Percentiles rank a stretch among this genome's conserved stretches.
Evolutionary conservation across 2,329 filamentous ascomycete genomes (phyloP).

Genomic region (Penicillium sp.): DNA sequence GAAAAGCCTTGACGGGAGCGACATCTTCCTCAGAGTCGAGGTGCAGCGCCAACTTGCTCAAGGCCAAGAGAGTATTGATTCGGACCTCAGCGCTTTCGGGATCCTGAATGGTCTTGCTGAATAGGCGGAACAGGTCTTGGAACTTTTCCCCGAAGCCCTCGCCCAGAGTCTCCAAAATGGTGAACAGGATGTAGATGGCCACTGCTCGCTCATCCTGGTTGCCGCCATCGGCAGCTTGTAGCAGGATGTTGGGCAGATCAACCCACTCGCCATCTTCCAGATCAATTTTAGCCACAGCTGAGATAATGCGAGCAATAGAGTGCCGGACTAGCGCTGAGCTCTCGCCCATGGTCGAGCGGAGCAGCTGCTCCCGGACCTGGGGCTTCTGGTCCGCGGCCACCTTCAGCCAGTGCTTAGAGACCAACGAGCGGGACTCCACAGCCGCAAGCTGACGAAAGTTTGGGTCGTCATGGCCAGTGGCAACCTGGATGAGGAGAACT

Average conservation of each 20-base stretch:
- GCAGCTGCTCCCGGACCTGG: constrained; percentile 71
- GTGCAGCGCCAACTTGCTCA: constrained; percentile 81
- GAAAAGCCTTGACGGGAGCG: constrained; percentile 66
- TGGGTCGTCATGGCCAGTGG: constrained; percentile 66
- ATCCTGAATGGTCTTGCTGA: constrained; percentile 81
- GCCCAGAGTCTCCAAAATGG: constrained; percentile 80
- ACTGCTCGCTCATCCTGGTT: constrained; percentile 79
- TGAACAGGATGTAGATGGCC: constrained; percentile 87
- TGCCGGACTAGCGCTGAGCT: constrained; percentile 70
- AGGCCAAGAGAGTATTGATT: constrained; percentile 86
- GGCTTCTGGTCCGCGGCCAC: constrained; percentile 70
- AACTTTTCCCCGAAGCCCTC: constrained; percentile 78
- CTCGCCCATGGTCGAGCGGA: constrained; percentile 78
- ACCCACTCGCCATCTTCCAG: constrained; percentile 80
- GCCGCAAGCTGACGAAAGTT: constrained; percentile 83
- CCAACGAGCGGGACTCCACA: constrained; percentile 78
- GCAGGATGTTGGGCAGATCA: constrained; percentile 71
- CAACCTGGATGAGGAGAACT: constrained; percentile 77
- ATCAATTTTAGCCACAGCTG: constrained; percentile 78
- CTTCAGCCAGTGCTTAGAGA: constrained; percentile 77
- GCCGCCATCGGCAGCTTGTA: constrained; percentile 69
- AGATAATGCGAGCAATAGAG: constrained; percentile 80
- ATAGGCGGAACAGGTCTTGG: constrained; percentile 71
- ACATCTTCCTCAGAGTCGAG: constrained; percentile 81
- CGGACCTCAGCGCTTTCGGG: constrained; percentile 86